A percentile compares a stretch with the other conserved stretches of the same genome.
Evolutionary conservation across 805 yeast genomes (phyloP).

Genomic region (Groenewaldozyma salmanticensis): DNA sequence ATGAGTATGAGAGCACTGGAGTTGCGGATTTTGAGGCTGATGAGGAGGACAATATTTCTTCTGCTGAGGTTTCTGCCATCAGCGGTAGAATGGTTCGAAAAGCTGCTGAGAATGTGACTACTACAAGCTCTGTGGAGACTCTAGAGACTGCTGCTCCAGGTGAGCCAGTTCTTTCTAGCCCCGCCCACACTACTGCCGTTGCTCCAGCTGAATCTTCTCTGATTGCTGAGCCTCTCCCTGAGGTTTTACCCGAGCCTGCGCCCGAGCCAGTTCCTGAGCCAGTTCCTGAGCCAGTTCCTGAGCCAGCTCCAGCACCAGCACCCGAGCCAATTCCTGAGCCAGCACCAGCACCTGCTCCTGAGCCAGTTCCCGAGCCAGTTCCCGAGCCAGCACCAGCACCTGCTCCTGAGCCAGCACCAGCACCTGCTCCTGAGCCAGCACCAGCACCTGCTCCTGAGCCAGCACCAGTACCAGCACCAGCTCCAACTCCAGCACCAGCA

Average conservation of each 20-base stretch:
- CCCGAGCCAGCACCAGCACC: not conserved
- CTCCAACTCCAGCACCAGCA: constrained; percentile 1
- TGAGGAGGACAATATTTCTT: too few relatives aligned
- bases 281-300: not conserved
- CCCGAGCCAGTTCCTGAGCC: not conserved
- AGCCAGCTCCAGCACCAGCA: not conserved
- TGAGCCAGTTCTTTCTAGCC: not conserved
- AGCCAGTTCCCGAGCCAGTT: not conserved
- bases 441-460: not conserved
- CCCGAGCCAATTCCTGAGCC: not conserved
- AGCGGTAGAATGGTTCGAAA: too few relatives aligned
- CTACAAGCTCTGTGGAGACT: too few relatives aligned
- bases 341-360: not conserved
- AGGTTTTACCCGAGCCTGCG: not conserved
- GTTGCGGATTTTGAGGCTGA: not conserved
- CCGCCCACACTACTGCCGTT: not conserved
- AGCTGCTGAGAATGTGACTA: too few relatives aligned
- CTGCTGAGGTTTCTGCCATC: too few relatives aligned
- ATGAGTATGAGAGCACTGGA: not conserved
- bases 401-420: not conserved
- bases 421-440: not conserved
- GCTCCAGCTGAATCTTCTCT: not conserved
- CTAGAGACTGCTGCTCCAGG: too few relatives aligned
- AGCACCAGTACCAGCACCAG: not conserved
- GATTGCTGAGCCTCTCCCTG: not conserved